Percentiles rank a stretch among this genome's conserved stretches.
Evolutionary conservation across 1,139 yeast genomes (phyloP).

Genomic region (Trichomonascaceae sp.): DNA sequence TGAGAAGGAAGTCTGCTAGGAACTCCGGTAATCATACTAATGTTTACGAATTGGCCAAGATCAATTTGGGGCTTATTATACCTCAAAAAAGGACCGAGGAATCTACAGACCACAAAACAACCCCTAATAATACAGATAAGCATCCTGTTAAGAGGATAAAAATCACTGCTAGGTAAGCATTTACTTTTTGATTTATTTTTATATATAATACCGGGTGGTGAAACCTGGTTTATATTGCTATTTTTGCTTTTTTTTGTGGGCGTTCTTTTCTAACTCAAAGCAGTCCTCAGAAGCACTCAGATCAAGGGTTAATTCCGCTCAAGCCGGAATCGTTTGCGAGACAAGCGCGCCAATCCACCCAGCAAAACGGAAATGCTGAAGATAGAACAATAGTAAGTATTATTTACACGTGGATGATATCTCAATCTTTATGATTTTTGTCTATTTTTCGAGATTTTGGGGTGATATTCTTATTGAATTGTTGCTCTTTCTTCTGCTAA

Average conservation of each 20-base stretch:
- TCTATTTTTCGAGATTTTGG: neutral
- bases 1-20: constrained; percentile 16
- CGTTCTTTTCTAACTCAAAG: constrained; percentile 2
- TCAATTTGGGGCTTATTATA: constrained; percentile 15
- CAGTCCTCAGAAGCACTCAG: constrained; percentile 4
- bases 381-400: constrained; percentile 6
- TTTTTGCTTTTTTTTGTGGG: neutral
- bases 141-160: constrained; percentile 20
- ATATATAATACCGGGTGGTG: neutral
- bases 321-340: constrained; percentile 7
- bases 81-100: constrained; percentile 3
- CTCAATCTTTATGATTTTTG: neutral
- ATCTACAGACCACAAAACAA: neutral
- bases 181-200: neutral
- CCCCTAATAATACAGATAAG: neutral
- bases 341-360: constrained; percentile 4
- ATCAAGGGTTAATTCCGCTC: constrained; percentile 1
- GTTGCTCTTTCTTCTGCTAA: neutral
- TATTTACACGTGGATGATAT: neutral
- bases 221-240: neutral
- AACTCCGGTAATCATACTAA: constrained; percentile 11
- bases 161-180: constrained; percentile 12
- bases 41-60: constrained; percentile 18
- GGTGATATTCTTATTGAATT: neutral
- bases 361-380: neutral